Base-by-base conservation (phyloP, 257 asterid species). In the Ehretia macrophylla region DNA sequence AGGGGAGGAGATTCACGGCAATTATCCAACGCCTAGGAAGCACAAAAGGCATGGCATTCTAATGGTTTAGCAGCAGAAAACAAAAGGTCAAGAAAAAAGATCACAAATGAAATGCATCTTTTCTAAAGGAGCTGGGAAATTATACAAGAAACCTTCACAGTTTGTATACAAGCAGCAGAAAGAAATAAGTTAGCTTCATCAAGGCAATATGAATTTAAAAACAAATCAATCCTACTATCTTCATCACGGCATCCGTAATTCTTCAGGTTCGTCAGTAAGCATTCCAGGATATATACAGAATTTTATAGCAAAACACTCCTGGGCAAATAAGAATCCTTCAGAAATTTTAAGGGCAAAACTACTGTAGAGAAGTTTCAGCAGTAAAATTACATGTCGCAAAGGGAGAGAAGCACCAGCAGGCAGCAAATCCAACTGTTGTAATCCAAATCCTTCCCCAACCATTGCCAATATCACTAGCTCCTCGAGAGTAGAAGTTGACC, bases 391-490 rank as follows among this genome's bases (percentile, higher is more conserved):
- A 75, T 93, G 97, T 71, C 97, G 81, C 61, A 93, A 73, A 56
- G 96, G 99, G 67, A 93, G 96, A 73, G 97, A 86, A 51, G 85
- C 85, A 46, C 97, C 99, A 72, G 89, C 86, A 32, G 99, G 97
- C 61, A 93, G 87, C 85, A 88, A 78, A 66, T 93, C 99, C 51
- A 93, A 70, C 69, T 93, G 88, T 59, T 81, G 96, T 80, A 89
- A 78, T 62, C 97, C 94, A 83, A 93, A 87, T 44, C 74, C 82
- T 70, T 93, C 97, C 63, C 99, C 99, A 65, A 89, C 97, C 99
- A 93, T 93, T 60, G 88, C 96, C 85, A 93, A 70, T 64, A 93
- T 90, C 50, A 81, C 77, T 22, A 81, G 77, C 79, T 93, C 96
- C 79, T 89, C 99, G 23, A 68, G 71, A 64, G 78, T 72, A 57